A percentile compares a stretch with the other conserved stretches of the same genome.
Evolutionary conservation across 768 basidiomycete genomes (phyloP).

Genomic region (Rhodotorula taiwanensis): DNA sequence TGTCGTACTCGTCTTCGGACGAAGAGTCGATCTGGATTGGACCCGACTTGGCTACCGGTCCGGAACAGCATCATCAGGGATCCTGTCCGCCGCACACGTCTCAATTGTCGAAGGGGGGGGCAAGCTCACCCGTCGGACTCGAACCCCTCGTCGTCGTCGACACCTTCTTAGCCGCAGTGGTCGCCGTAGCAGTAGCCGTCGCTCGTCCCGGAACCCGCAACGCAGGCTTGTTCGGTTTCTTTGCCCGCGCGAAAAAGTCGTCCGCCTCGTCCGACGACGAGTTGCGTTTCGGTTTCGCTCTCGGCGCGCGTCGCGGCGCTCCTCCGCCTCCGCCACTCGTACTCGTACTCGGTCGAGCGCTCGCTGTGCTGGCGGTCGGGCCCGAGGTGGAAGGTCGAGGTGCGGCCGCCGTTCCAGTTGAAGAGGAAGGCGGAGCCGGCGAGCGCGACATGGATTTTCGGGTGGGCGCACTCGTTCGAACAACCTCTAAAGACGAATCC

Average conservation of each 20-base stretch:
- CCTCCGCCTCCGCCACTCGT: no score
- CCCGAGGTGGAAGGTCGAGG: no score
- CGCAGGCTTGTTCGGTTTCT: neutral
- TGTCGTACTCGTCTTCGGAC: neutral
- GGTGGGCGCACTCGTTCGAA: no score
- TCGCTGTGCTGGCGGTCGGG: no score
- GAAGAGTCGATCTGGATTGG: neutral
- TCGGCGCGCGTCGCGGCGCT: neutral
- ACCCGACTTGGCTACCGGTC: neutral
- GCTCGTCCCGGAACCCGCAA: neutral
- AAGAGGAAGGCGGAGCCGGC: no score
- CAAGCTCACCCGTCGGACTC: slow-evolving; percentile 39
- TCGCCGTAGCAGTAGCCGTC: slow-evolving; percentile 43
- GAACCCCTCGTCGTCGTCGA: slow-evolving; percentile 47
- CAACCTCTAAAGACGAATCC: no score
- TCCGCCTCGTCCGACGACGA: slow-evolving; percentile 24
- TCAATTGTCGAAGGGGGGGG: no score
- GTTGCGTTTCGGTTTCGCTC: neutral
- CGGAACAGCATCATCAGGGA: no score
- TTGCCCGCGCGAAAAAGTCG: slow-evolving; percentile 15
- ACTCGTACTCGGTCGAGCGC: no score
- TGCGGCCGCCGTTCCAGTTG: no score
- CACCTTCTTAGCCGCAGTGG: slow-evolving; percentile 9
- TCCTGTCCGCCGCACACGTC: no score
- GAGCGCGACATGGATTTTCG: no score